Percentiles rank a stretch among this genome's conserved stretches.
Conservation (phyloP, 208 protist genomes). For the Herpetomonas samuelpessoai region DNA sequence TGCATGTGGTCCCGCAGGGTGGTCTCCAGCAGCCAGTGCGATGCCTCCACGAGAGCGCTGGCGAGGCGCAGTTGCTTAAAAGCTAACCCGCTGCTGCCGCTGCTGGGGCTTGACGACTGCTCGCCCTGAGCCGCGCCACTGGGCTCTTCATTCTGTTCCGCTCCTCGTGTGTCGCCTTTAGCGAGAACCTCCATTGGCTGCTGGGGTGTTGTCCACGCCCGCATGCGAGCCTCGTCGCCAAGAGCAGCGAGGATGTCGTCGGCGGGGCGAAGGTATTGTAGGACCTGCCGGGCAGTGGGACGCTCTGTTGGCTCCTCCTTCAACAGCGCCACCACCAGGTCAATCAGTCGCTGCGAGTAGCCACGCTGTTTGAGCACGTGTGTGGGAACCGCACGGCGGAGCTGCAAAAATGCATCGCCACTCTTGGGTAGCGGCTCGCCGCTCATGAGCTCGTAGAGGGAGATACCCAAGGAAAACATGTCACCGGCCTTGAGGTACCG, state of each 20-base stretch:
- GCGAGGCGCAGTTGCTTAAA: neutral
- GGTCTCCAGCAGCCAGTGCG: constrained; percentile 15
- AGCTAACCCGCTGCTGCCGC: no score
- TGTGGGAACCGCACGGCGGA: constrained; percentile 51
- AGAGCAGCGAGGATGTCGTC: constrained; percentile 23
- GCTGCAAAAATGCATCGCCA: constrained; percentile 60
- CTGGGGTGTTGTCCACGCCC: constrained; percentile 15
- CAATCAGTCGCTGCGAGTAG: constrained; percentile 50
- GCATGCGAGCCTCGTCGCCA: constrained; percentile 13
- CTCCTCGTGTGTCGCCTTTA: neutral
- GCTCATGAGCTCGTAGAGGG: constrained; percentile 86
- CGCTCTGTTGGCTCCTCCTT: constrained; percentile 49
- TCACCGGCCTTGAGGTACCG: constrained; percentile 75
- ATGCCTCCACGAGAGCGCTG: constrained; percentile 17
- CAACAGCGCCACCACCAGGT: constrained; percentile 51
- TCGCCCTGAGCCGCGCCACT: neutral
- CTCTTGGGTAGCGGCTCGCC: constrained; percentile 71
- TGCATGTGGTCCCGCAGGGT: constrained; percentile 1
- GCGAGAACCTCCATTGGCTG: no score
- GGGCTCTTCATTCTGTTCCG: neutral
- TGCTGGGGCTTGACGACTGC: neutral
- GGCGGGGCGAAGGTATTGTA: constrained; percentile 61
- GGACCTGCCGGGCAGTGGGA: constrained; percentile 65
- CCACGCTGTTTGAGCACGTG: constrained; percentile 43
- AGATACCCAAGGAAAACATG: constrained; percentile 92